phyloP scores from a whole-genome alignment of 164 flowering plant genomes.

The Taxillus chinensis region DNA sequence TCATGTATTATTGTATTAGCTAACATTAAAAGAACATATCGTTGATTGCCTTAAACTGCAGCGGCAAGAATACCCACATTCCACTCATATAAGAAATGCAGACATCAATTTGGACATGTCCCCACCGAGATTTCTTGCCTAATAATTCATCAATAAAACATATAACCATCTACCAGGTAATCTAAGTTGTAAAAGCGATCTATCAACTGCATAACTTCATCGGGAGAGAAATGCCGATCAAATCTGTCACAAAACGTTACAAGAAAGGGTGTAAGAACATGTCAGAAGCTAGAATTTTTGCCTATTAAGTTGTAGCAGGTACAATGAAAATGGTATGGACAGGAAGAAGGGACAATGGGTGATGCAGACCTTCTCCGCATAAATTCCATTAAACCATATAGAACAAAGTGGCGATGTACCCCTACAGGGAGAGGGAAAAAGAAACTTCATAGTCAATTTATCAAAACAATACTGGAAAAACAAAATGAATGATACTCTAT shows the following conservation, averaged over 20 bases:
- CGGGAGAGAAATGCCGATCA: conserved; percentile 67
- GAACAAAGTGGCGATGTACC: conserved; percentile 82
- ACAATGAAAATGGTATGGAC: background rate
- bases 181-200: conserved; percentile 93
- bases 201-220: conserved; percentile 84
- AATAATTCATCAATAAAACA: no score
- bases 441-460: no score
- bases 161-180: conserved; percentile 53
- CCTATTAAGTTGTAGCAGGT: background rate
- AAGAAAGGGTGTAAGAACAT: background rate
- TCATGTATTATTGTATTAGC: no score
- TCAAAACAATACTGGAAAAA: no score
- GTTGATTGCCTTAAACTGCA: no score
- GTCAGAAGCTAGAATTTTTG: background rate
- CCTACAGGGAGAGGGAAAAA: conserved; percentile 34
- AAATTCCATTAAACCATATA: conserved; percentile 80
- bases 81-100: no score
- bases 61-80: no score
- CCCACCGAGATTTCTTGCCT: no score
- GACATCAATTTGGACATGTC: no score
- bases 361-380: conserved; percentile 59
- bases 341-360: background rate
- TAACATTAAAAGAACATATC: no score
- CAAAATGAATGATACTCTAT: no score
- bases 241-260: conserved; percentile 37